Evolutionary conservation across 1,139 yeast species (phyloP).

Genomic region (Hansenula sp.): DNA sequence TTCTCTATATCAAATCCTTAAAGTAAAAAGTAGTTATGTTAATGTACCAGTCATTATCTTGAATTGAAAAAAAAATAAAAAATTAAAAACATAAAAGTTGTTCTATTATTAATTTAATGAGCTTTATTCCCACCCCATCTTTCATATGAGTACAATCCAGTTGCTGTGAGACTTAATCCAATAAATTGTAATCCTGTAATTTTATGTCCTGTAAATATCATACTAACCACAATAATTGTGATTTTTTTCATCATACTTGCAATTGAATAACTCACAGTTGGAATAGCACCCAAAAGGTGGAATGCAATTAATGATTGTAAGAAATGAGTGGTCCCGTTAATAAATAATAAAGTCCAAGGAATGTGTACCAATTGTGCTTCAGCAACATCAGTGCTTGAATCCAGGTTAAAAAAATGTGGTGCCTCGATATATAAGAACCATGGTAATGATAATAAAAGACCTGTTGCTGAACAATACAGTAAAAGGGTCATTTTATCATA

Average conservation of each 20-base stretch:
- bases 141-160: slow-evolving; percentile 42
- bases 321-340: slow-evolving; percentile 78
- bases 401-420: slow-evolving; percentile 22
- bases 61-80: not conserved
- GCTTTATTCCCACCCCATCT: slow-evolving; percentile 52
- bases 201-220: slow-evolving; percentile 60
- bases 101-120: too few relatives aligned
- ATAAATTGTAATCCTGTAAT: slow-evolving; percentile 48
- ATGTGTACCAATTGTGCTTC: slow-evolving; percentile 20
- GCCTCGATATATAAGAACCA: slow-evolving; percentile 72
- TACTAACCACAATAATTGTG: slow-evolving; percentile 78
- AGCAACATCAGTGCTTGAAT: slow-evolving; percentile 9
- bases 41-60: not conserved
- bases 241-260: slow-evolving; percentile 90
- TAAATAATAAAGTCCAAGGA: slow-evolving; percentile 32
- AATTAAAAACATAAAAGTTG: too few relatives aligned
- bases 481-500: slow-evolving; percentile 85
- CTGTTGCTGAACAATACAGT: slow-evolving; percentile 78
- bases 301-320: slow-evolving; percentile 85
- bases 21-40: not conserved
- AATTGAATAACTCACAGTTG: slow-evolving; percentile 91
- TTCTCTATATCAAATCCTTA: too few relatives aligned
- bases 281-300: slow-evolving; percentile 80
- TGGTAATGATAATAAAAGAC: slow-evolving; percentile 76
- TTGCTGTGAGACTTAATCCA: slow-evolving; percentile 63